Evolutionary conservation across 2,329 filamentous ascomycete genomes (phyloP).

Genomic region (Parastagonospora avenae): DNA sequence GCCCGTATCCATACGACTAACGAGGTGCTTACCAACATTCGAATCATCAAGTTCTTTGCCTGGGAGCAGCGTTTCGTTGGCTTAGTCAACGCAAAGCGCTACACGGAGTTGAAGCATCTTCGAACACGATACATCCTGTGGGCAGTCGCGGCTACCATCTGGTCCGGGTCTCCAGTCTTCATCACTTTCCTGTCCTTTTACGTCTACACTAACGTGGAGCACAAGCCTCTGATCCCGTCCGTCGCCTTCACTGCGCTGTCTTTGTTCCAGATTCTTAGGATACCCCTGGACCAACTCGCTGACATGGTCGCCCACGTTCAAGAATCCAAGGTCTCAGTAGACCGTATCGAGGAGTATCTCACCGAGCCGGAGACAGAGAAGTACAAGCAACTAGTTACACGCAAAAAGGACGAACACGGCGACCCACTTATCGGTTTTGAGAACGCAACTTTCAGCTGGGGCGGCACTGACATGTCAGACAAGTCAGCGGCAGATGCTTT

Average conservation of each 20-base stretch:
- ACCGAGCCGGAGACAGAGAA: conserved; percentile 95
- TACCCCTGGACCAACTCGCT: conserved; percentile 92
- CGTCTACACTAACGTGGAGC: conserved; percentile 87
- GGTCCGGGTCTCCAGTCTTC: conserved; percentile 92
- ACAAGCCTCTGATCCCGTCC: conserved; percentile 87
- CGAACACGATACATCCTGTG: conserved; percentile 87
- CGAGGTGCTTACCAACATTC: conserved; percentile 94
- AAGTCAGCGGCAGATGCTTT: conserved; percentile 69
- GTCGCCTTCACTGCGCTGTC: conserved; percentile 96
- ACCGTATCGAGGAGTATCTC: conserved; percentile 93
- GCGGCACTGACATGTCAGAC: conserved; percentile 59
- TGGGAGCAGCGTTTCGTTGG: conserved; percentile 93
- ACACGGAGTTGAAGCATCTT: conserved; percentile 75
- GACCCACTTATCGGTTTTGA: conserved; percentile 82
- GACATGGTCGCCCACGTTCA: conserved; percentile 99
- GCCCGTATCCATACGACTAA: conserved; percentile 96
- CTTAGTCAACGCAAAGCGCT: conserved; percentile 87
- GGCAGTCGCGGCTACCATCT: conserved; percentile 89
- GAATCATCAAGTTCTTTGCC: conserved; percentile 99
- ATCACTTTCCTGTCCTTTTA: conserved; percentile 98
- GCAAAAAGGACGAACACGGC: conserved; percentile 71
- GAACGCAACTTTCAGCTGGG: conserved; percentile 88
- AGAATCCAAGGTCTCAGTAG: conserved; percentile 94
- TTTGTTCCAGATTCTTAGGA: conserved; percentile 89
- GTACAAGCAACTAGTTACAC: conserved; percentile 78